phyloP scores from a whole-genome alignment of 345 rosid species.

The Eucalyptus pumila region DNA sequence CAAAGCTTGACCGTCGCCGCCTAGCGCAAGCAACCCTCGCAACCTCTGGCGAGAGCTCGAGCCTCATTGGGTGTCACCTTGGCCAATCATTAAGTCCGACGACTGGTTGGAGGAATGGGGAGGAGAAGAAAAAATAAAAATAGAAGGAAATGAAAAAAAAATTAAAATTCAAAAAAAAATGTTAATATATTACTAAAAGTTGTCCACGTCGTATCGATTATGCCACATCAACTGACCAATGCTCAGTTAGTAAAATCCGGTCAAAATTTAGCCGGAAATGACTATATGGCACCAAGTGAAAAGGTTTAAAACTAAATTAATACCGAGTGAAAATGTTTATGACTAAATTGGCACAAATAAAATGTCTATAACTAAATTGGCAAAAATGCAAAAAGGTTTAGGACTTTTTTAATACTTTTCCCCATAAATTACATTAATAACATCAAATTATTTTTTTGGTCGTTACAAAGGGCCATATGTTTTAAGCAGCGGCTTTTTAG shows the following conservation, averaged over 20 bases:
- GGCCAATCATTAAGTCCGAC: accelerated
- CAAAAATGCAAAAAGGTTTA: too few relatives aligned
- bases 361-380: too few relatives aligned
- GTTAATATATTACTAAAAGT: too few relatives aligned
- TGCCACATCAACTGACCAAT: accelerated
- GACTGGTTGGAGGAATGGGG: too few relatives aligned
- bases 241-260: accelerated
- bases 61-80: accelerated
- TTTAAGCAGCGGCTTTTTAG: background rate
- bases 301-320: too few relatives aligned
- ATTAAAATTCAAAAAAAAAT: too few relatives aligned
- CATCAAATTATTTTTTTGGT: background rate
- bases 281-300: too few relatives aligned
- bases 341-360: too few relatives aligned
- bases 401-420: too few relatives aligned
- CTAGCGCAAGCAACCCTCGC: accelerated
- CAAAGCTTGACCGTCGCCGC: accelerated
- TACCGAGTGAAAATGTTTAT: too few relatives aligned
- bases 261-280: too few relatives aligned
- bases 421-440: background rate
- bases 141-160: accelerated
- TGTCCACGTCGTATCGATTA: accelerated
- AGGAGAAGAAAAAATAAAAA: too few relatives aligned
- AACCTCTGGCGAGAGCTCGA: accelerated
- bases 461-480: background rate